Evolutionary conservation across 768 basidiomycete genomes (phyloP).

Genomic region (Mycena albidolilacea): DNA sequence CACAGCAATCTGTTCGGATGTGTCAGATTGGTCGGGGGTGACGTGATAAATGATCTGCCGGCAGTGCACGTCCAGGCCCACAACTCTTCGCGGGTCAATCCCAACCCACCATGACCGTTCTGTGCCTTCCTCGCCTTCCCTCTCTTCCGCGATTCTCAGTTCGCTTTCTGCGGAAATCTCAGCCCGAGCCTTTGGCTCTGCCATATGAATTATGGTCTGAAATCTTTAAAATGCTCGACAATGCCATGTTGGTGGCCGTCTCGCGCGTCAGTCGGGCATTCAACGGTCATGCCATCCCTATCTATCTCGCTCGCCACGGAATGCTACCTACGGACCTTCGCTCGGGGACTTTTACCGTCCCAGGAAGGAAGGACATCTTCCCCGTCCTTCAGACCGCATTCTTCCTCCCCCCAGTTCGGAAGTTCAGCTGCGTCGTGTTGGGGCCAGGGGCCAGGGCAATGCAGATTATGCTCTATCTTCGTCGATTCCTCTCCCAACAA

Average conservation of each 20-base stretch:
- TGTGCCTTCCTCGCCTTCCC: too few species aligned
- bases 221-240: constrained; percentile 28
- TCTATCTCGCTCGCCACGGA: constrained; percentile 20
- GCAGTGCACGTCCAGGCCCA: too few species aligned
- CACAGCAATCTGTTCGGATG: too few species aligned
- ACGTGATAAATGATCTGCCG: too few species aligned
- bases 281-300: constrained; percentile 26
- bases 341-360: constrained; percentile 8
- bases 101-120: too few species aligned
- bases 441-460: neutral
- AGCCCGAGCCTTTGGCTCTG: neutral
- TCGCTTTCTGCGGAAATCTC: neutral
- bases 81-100: too few species aligned
- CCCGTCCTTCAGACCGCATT: constrained; percentile 19
- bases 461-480: constrained; percentile 3
- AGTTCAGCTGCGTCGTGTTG: constrained; percentile 7
- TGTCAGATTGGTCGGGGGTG: too few species aligned
- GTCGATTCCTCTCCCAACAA: neutral
- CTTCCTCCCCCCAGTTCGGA: constrained; percentile 18
- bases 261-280: constrained; percentile 23
- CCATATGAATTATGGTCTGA: constrained; percentile 29
- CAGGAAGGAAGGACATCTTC: neutral
- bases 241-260: neutral
- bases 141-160: too few species aligned
- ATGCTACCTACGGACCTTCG: neutral